Conservation (phyloP, 2,329 filamentous ascomycete genomes). For the Beauveria scarabaeidicola region DNA sequence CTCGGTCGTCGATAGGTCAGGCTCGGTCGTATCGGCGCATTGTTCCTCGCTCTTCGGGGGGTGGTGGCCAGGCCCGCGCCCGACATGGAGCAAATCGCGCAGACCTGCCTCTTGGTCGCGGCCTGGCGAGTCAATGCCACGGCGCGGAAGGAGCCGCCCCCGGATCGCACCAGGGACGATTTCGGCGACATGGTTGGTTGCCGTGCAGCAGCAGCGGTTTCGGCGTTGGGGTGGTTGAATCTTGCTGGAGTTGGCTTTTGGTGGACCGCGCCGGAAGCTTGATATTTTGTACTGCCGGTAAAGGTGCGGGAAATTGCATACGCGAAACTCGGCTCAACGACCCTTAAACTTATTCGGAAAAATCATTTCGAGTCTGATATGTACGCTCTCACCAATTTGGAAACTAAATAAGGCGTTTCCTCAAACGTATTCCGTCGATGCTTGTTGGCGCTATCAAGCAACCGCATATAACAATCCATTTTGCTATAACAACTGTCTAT, state of each 20-base stretch:
- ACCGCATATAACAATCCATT: not conserved
- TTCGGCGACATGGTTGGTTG: slow-evolving; percentile 8
- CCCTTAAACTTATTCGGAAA: not conserved
- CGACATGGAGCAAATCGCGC: slow-evolving; percentile 9
- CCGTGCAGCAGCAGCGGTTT: not conserved
- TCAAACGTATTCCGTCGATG: too few relatives aligned
- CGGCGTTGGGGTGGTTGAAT: not conserved
- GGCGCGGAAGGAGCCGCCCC: not conserved
- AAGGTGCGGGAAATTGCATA: slow-evolving; percentile 7
- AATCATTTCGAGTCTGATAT: not conserved
- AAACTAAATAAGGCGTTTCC: too few relatives aligned
- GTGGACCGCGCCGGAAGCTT: slow-evolving; percentile 3
- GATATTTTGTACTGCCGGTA: not conserved
- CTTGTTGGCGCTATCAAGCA: too few relatives aligned
- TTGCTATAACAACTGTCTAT: not conserved
- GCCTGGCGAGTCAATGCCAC: not conserved
- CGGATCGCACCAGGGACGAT: not conserved
- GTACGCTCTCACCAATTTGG: too few relatives aligned
- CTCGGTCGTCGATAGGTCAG: not conserved
- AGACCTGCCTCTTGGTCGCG: slow-evolving; percentile 3
- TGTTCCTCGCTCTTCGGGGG: not conserved
- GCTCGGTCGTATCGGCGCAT: slow-evolving; percentile 3
- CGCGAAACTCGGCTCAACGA: not conserved
- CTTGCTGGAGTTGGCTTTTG: not conserved
- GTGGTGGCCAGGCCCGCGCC: not conserved